Percentiles rank a stretch among this genome's conserved stretches.
phyloP scores from a whole-genome alignment of 371 early-diverging fungal genomes.

The Smittium culicis region DNA sequence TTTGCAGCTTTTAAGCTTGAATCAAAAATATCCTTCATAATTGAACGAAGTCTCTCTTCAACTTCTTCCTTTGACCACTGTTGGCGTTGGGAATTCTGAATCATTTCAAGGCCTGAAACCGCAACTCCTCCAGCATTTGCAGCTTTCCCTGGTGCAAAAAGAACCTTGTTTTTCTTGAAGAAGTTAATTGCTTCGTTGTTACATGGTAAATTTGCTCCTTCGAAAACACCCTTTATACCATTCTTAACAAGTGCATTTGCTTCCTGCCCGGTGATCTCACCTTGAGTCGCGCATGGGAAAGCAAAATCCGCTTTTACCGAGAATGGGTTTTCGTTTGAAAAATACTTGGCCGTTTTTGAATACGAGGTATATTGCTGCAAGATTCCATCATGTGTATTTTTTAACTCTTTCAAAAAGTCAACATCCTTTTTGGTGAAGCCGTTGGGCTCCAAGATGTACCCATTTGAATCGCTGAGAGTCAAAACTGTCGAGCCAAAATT shows the following conservation, averaged over 20 bases:
- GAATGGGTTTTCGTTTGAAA: conserved; percentile 33
- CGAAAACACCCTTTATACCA: conserved; percentile 34
- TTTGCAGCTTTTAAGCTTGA: conserved; percentile 30
- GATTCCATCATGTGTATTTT: conserved; percentile 28
- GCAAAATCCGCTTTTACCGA: conserved; percentile 32
- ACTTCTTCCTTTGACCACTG: conserved; percentile 35
- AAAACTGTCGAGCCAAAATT: conserved; percentile 30
- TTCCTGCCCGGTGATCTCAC: conserved; percentile 33
- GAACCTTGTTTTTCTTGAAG: conserved; percentile 26
- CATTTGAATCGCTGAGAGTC: conserved; percentile 34
- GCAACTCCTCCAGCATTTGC: conserved; percentile 36
- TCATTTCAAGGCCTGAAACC: conserved; percentile 35
- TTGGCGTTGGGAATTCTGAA: conserved; percentile 35
- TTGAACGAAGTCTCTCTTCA: conserved; percentile 26
- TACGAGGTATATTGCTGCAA: conserved; percentile 29
- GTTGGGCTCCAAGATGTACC: conserved; percentile 30
- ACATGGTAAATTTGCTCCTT: conserved; percentile 36
- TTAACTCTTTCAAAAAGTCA: conserved; percentile 30
- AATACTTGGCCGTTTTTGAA: conserved; percentile 30
- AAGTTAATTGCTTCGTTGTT: conserved; percentile 32
- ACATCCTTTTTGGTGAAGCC: conserved; percentile 33
- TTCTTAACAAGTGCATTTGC: conserved; percentile 30
- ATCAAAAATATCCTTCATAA: conserved; percentile 35
- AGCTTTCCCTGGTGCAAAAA: conserved; percentile 36
- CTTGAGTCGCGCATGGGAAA: conserved; percentile 36